Evolutionary conservation across 371 early-diverging fungal species (phyloP), one percentile per base, ranked within the genome.

Genomic region (Circinella minor): DNA sequence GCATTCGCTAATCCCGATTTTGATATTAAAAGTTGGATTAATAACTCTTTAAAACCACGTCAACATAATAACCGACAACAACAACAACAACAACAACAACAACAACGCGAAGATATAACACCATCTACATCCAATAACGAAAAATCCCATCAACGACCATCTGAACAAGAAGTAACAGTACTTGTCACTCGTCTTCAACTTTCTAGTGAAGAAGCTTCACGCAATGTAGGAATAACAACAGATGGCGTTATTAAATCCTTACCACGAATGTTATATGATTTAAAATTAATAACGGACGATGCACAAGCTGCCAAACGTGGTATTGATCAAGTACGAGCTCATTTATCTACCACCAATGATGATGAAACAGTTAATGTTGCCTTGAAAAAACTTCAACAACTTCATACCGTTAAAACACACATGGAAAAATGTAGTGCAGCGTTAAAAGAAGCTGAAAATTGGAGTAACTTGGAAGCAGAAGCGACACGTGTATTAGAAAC

Each of bases 381-480:
- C 0, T 77, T 94, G 63, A 89, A 91, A 51, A 80, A 82, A 47
- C 81, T 94, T 36, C 83, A 86, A 55, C 84, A 86, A 66, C 78
- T 92, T 10, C 93, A 92, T 77, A 75, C 83, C 9, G 90, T 91
- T 59, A 88, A 91, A 59, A 83, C 85, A 20, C 80, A 93, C 3
- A 94, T 94, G 94, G 91, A 85, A 38, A 72, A 78, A 20, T 82
- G 85, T 55, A 73, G 75, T 14, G 63, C 73, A 10, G 81, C 88
- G 0, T 77, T 93, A 8, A 80, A 85, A 46, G 92, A 93, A 67
- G 90, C 92, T 0, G 93, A 94, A 66, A 92, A 88, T 74, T 94
- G 94, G 94, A 87, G 80, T 37, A 90, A 91, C 55, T 82, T 94
- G 55, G 86, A 89, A 43, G 75, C 85, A 0, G 93, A 94, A 71